These are phyloP conservation scores for Metarhizium robertsii DNA, from an alignment of 2,329 filamentous ascomycete genomes.

Conservation along the genomic window DNA sequence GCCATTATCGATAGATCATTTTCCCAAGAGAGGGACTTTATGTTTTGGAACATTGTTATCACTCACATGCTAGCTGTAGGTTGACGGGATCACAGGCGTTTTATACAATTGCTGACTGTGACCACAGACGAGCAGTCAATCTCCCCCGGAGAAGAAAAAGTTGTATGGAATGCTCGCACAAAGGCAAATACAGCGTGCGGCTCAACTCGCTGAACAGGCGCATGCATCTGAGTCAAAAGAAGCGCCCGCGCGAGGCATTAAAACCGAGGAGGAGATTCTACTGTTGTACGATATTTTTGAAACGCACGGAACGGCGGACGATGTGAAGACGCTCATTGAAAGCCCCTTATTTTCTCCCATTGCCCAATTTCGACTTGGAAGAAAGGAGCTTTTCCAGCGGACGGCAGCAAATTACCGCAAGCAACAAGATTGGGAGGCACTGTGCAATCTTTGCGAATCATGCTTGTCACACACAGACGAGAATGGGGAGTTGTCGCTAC, in stretches of 20 bases:
- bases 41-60: slow-evolving; percentile 47
- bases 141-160: slow-evolving; percentile 37
- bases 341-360: slow-evolving; percentile 32
- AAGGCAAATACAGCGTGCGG: slow-evolving; percentile 42
- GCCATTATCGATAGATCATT: slow-evolving; percentile 43
- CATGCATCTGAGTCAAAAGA: slow-evolving; percentile 10
- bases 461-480: slow-evolving; percentile 31
- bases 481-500: slow-evolving; percentile 26
- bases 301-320: slow-evolving; percentile 31
- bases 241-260: slow-evolving; percentile 22
- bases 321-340: slow-evolving; percentile 28
- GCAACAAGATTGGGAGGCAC: slow-evolving; percentile 29
- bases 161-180: slow-evolving; percentile 41
- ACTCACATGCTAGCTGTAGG: slow-evolving; percentile 45
- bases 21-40: slow-evolving; percentile 34
- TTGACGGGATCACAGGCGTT: not conserved
- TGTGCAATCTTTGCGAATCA: slow-evolving; percentile 34
- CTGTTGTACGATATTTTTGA: slow-evolving; percentile 39
- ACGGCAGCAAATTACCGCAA: slow-evolving; percentile 27
- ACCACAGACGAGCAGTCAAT: slow-evolving; percentile 34
- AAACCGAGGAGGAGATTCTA: slow-evolving; percentile 40
- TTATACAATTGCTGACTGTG: not conserved
- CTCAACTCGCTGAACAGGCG: slow-evolving; percentile 32
- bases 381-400: slow-evolving; percentile 38
- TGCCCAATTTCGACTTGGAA: slow-evolving; percentile 33